These are phyloP conservation scores for Dictyostelium purpureum DNA, from an alignment of 78 protist species.

Conservation along the genomic window DNA sequence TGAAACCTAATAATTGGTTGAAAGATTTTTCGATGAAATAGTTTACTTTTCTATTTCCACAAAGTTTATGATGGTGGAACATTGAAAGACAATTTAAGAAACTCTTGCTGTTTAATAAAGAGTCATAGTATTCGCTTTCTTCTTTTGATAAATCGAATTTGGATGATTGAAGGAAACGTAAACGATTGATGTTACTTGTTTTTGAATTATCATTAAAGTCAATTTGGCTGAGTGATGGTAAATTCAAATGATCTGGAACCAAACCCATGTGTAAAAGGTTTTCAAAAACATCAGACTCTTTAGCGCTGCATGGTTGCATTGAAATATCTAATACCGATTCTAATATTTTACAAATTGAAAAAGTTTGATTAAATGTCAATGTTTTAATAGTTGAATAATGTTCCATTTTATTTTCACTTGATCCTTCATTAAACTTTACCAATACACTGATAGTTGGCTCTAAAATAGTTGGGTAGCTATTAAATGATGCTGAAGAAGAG, in stretches of 20 bases:
- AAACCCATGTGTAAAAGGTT: conserved; percentile 62
- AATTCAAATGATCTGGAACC: background rate
- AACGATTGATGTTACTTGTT: background rate
- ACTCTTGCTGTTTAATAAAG: background rate
- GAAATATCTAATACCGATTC: conserved; percentile 15
- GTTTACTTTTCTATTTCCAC: background rate
- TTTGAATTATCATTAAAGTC: background rate
- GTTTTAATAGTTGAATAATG: conserved; percentile 36
- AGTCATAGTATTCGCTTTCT: background rate
- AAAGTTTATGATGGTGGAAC: background rate
- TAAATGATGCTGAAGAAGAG: background rate
- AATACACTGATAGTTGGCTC: background rate
- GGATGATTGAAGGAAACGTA: background rate
- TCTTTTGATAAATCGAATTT: background rate
- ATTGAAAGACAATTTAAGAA: background rate
- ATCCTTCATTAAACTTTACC: conserved; percentile 3
- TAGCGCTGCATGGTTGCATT: conserved; percentile 15
- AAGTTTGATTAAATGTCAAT: conserved; percentile 34
- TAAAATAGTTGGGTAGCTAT: background rate
- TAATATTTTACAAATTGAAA: background rate
- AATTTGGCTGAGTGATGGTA: conserved; percentile 22
- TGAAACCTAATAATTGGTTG: background rate
- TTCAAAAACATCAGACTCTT: background rate
- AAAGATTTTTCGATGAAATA: background rate
- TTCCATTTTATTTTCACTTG: conserved; percentile 13